Evolutionary conservation across 1,284 basidiomycete species (phyloP).

Genomic region (Puccinia triticina): DNA sequence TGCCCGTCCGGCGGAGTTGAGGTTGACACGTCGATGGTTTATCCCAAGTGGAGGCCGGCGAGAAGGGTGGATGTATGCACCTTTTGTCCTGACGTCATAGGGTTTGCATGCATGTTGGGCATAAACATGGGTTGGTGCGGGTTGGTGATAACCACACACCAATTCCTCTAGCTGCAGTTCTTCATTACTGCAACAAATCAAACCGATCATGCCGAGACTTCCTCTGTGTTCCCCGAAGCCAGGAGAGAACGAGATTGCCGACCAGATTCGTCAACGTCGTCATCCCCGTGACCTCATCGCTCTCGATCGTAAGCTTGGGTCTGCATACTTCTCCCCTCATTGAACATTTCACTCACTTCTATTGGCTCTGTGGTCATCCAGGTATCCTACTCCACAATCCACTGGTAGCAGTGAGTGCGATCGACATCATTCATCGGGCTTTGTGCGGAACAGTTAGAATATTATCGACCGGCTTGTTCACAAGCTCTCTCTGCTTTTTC

Average conservation of each 20-base stretch:
- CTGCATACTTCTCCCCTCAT: neutral
- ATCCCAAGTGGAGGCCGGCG: too few relatives aligned
- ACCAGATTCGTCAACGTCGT: conserved; percentile 42
- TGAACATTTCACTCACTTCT: neutral
- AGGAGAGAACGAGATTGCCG: conserved; percentile 22
- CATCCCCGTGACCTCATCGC: conserved; percentile 25
- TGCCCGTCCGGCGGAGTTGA: too few relatives aligned
- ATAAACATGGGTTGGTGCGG: too few relatives aligned
- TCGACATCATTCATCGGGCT: neutral
- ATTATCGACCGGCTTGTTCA: too few relatives aligned
- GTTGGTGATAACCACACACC: too few relatives aligned
- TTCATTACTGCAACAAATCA: too few relatives aligned
- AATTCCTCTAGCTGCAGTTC: too few relatives aligned
- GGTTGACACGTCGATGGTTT: too few relatives aligned
- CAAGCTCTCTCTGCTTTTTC: neutral
- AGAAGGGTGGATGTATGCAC: too few relatives aligned
- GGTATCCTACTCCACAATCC: conserved; percentile 33
- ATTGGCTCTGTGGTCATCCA: neutral
- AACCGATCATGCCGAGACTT: conserved; percentile 25
- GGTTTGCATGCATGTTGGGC: too few relatives aligned
- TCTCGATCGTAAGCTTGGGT: conserved; percentile 22
- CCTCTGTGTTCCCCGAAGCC: conserved; percentile 3
- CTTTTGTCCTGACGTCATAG: too few relatives aligned
- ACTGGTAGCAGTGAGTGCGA: conserved; percentile 21
- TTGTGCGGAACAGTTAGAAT: too few relatives aligned